Conservation (phyloP, 2,329 filamentous ascomycete species). For the Pestalotiopsis sp. region DNA sequence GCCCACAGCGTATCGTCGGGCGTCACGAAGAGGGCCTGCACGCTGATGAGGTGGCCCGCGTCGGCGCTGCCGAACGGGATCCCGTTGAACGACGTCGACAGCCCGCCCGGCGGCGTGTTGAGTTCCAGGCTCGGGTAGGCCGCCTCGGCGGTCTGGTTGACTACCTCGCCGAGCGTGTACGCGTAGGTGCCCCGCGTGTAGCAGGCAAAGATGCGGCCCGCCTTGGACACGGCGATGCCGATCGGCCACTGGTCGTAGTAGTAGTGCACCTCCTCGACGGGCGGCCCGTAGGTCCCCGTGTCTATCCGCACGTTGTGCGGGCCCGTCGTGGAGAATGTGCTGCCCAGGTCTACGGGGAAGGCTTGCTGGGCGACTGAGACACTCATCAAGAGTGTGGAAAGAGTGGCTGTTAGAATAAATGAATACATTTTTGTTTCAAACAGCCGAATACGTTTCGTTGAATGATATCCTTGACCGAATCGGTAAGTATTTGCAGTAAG, state of each 20-base stretch:
- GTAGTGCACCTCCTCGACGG: constrained; percentile 49
- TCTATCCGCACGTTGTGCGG: constrained; percentile 36
- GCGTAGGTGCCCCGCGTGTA: constrained; percentile 46
- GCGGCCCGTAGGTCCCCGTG: constrained; percentile 47
- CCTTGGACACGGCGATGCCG: constrained; percentile 42
- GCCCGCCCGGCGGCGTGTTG: constrained; percentile 30
- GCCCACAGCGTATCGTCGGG: constrained; percentile 46
- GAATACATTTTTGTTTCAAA: not conserved
- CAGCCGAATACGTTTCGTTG: not conserved
- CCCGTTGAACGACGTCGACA: constrained; percentile 35
- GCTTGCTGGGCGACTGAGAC: not conserved
- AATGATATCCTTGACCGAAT: no score
- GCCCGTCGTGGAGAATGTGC: constrained; percentile 6
- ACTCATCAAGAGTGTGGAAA: not conserved
- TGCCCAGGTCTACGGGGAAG: constrained; percentile 7
- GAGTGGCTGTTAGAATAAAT: not conserved
- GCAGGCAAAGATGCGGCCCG: constrained; percentile 43
- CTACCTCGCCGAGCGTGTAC: constrained; percentile 48
- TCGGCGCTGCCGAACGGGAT: constrained; percentile 47
- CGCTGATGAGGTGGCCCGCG: constrained; percentile 38
- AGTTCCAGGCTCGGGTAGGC: constrained; percentile 44
- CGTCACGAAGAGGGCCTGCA: constrained; percentile 47
- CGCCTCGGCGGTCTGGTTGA: constrained; percentile 46
- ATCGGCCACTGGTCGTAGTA: constrained; percentile 49
- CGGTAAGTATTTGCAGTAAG: no score